Evolutionary conservation across 164 flowering plant genomes (phyloP), one percentile per base, ranked within the genome.

Genomic region (Piper betle): DNA sequence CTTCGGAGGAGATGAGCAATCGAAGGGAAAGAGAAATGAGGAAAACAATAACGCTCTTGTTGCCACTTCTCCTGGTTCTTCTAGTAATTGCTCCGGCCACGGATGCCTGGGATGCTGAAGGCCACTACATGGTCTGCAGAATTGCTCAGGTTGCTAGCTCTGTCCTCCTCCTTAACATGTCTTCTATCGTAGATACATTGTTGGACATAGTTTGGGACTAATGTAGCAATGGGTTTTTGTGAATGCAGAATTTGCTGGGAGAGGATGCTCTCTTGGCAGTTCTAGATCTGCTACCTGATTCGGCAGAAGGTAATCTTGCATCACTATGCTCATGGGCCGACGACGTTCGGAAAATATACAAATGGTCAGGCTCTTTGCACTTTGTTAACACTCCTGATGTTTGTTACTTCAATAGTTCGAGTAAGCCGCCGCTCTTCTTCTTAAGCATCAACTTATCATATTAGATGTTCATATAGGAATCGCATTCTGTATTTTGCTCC

Each of bases 271-370:
- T 78, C 16, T 75, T 65, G 17, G 89, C 85, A 0, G 93, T 91
- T 17, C 66, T 79, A 62, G 64, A 79, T 16, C 69, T 91, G 63
- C 77, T 91, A 42, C 95, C 95, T 4, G 69, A 62, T 0, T 78
- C n/a, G 5, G 92, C 85, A 3, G 74, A 77, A 4, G 71, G 71
- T 58, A 88, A 85, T 60, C 72, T 85, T 65, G 85, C 72, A 37
- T 81, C 80, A 54, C 43, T 75, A 37, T 91, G 95, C 58, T 74
- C 78, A 5, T 91, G 98, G 98, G 95, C 98, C 11, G 96, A 91
- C 53, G 72, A 63, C 6, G 78, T 88, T 40, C 82, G 75, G 78
- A 82, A 82, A 57, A 69, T 64, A 12, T 85, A 81, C 54, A 87
- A 66, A 50, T 88, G 98, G 96, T 86, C 95, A 1, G 61, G 81